A percentile compares a stretch with the other conserved stretches of the same genome.
These are phyloP conservation scores for Magnolia officinalis DNA, from an alignment of 164 flowering plant genomes.

Conservation along the genomic window DNA sequence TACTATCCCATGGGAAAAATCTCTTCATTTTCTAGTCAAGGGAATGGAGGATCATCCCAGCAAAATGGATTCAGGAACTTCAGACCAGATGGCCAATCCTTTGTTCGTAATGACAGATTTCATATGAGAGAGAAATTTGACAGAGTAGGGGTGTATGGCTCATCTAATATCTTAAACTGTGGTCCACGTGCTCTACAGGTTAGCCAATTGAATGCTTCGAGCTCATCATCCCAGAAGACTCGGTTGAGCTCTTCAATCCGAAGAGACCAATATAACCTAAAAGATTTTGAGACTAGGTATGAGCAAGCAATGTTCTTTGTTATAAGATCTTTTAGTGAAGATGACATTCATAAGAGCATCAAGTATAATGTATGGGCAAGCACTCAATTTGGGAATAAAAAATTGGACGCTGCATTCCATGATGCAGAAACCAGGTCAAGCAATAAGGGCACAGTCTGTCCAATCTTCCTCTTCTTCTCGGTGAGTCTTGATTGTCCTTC, in stretches of 20 bases:
- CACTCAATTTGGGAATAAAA: constrained; percentile 74
- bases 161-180: constrained; percentile 36
- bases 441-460: constrained; percentile 45
- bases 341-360: constrained; percentile 69
- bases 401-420: constrained; percentile 67
- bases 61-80: constrained; percentile 25
- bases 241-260: constrained; percentile 23
- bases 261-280: constrained; percentile 55
- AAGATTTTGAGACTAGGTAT: constrained; percentile 56
- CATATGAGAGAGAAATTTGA: constrained; percentile 24
- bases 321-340: constrained; percentile 84
- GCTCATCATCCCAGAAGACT: constrained; percentile 26
- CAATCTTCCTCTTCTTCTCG: constrained; percentile 82
- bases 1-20: constrained; percentile 16
- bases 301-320: constrained; percentile 72
- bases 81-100: constrained; percentile 20
- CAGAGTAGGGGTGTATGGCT: constrained; percentile 28
- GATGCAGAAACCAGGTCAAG: constrained; percentile 41
- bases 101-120: constrained; percentile 32
- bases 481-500: constrained; percentile 24
- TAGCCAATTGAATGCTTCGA: constrained; percentile 10
- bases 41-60: constrained; percentile 20
- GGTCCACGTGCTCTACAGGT: constrained; percentile 89
- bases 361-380: constrained; percentile 92
- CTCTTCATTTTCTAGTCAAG: constrained; percentile 29